Percentiles rank a stretch among this genome's conserved stretches.
phyloP scores from a whole-genome alignment of 331 rosid genomes.

The Pyracantha coccinea region DNA sequence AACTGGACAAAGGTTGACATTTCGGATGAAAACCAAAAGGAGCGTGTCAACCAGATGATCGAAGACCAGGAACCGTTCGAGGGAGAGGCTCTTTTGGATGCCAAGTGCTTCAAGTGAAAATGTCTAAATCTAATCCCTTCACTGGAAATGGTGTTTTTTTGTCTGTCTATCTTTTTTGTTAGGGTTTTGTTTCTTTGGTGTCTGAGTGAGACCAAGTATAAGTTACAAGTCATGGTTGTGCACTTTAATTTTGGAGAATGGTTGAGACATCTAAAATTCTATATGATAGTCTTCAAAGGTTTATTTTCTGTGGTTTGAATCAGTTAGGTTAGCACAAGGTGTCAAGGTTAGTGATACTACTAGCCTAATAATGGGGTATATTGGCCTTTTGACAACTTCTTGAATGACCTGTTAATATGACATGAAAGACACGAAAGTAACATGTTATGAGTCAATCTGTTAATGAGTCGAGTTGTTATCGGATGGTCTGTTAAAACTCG shows the following conservation, averaged over 20 bases:
- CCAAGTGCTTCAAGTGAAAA: conserved; percentile 86
- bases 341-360: too few species aligned
- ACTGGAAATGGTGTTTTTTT: conserved; percentile 17
- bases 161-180: conserved; percentile 7
- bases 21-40: conserved; percentile 69
- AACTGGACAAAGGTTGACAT: conserved; percentile 82
- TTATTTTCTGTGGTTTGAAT: too few species aligned
- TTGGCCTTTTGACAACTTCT: too few species aligned
- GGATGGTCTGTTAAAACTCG: too few species aligned
- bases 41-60: conserved; percentile 80
- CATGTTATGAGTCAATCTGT: too few species aligned
- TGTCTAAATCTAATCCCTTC: background rate
- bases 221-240: conserved; percentile 9
- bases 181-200: conserved; percentile 17
- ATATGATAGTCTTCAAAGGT: background rate
- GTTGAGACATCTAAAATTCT: background rate
- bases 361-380: too few species aligned
- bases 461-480: too few species aligned
- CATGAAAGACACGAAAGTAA: too few species aligned
- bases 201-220: conserved; percentile 11
- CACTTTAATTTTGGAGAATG: background rate
- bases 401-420: too few species aligned
- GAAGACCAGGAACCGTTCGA: conserved; percentile 91
- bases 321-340: too few species aligned
- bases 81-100: conserved; percentile 80